Conservation (phyloP, 225 moss, liverwort and hornwort species). For the Lunularia cruciata region DNA sequence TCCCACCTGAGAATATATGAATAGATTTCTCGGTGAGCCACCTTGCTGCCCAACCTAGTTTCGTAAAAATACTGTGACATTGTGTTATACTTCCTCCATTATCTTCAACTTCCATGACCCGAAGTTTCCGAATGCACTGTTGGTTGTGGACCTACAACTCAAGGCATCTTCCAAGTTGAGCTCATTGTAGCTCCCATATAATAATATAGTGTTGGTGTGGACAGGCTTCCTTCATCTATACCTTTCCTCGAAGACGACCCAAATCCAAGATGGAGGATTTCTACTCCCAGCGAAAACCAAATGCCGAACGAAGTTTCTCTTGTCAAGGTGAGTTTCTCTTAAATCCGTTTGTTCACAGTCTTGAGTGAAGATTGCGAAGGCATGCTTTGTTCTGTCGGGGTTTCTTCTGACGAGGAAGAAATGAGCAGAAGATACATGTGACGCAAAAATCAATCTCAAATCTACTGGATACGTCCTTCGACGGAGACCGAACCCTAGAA, state of each 20-base stretch:
- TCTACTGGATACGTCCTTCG: too few relatives aligned
- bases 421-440: too few relatives aligned
- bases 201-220: background rate
- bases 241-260: slow-evolving; percentile 17
- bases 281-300: background rate
- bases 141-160: background rate
- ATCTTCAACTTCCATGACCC: too few relatives aligned
- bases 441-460: too few relatives aligned
- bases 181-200: background rate
- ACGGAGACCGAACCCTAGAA: too few relatives aligned
- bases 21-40: background rate
- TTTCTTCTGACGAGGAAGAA: too few relatives aligned
- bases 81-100: too few relatives aligned
- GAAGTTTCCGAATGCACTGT: background rate
- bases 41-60: background rate
- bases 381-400: too few relatives aligned
- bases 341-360: background rate
- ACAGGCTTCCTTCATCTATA: slow-evolving; percentile 10
- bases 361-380: too few relatives aligned
- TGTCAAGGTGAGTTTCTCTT: slow-evolving; percentile 1
- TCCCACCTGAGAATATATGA: background rate
- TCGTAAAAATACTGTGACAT: background rate
- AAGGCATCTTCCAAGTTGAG: background rate
- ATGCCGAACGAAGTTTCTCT: background rate
- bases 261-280: background rate